phyloP scores from a whole-genome alignment of 768 basidiomycete genomes.

The Suillus tomentosus region DNA sequence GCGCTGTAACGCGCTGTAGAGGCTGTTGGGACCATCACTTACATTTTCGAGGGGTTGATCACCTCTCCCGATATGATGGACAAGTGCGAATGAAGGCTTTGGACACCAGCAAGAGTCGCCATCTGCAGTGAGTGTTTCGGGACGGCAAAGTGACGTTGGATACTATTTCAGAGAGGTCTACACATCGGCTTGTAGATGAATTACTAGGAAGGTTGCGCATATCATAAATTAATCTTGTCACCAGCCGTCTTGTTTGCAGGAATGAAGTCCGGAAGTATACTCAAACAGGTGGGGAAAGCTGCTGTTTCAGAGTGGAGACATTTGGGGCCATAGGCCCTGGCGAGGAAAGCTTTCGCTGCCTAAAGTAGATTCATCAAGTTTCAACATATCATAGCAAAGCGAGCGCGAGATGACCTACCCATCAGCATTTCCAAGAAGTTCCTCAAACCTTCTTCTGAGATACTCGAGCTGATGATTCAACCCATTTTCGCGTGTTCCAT shows the following conservation, averaged over 20 bases:
- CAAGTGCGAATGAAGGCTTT: background rate
- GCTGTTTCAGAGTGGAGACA: too few species aligned
- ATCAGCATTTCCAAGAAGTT: slow-evolving; percentile 26
- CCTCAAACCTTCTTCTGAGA: slow-evolving; percentile 31
- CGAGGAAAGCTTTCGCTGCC: slow-evolving; percentile 2
- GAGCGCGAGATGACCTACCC: slow-evolving; percentile 3
- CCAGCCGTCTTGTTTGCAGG: background rate
- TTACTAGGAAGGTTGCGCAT: background rate
- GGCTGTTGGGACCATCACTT: too few species aligned
- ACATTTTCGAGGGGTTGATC: too few species aligned
- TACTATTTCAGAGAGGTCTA: background rate
- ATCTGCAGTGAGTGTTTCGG: background rate
- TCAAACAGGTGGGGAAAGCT: background rate
- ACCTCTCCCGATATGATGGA: background rate
- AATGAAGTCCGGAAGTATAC: background rate
- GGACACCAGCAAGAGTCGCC: background rate
- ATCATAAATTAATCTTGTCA: background rate
- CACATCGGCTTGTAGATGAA: background rate
- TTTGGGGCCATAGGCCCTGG: too few species aligned
- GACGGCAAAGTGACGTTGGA: background rate
- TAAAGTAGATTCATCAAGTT: background rate
- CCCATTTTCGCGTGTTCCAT: slow-evolving; percentile 13
- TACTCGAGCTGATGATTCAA: slow-evolving; percentile 13
- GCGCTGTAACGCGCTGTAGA: background rate
- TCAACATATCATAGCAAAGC: background rate